Evolutionary conservation across 139 green algal genomes (phyloP).

Genomic region (Chlorella ohadii): DNA sequence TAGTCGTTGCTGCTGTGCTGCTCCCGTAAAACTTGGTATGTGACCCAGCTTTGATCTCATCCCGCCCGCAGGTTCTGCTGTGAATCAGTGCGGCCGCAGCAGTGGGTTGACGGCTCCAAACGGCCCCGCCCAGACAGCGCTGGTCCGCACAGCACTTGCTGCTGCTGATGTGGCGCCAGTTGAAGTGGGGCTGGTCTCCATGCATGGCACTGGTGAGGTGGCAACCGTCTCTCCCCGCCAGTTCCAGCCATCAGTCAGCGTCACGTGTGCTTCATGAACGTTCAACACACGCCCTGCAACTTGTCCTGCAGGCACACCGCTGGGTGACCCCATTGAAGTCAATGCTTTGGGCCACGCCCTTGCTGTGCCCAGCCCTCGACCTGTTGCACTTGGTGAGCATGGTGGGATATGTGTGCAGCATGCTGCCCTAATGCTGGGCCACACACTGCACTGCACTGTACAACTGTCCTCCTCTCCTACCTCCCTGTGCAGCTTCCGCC

Average conservation of each 20-base stretch:
- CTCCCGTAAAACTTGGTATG: too few relatives aligned
- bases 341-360: constrained; percentile 16
- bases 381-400: neutral
- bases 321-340: constrained; percentile 62
- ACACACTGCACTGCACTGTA: too few relatives aligned
- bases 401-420: too few relatives aligned
- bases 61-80: constrained; percentile 45
- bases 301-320: constrained; percentile 31
- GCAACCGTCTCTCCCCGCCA: too few relatives aligned
- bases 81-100: constrained; percentile 88
- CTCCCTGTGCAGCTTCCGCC: constrained; percentile 22
- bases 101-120: constrained; percentile 64
- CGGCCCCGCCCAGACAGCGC: constrained; percentile 69
- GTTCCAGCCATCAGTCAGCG: neutral
- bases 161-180: neutral
- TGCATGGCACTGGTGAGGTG: constrained; percentile 57
- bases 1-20: neutral
- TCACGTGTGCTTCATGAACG: neutral
- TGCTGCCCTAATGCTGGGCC: too few relatives aligned
- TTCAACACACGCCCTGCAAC: neutral
- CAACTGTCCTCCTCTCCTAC: too few relatives aligned
- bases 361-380: neutral
- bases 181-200: constrained; percentile 20
- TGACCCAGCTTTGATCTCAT: neutral
- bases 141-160: constrained; percentile 61